Percentiles rank a stretch among this genome's conserved stretches.
phyloP scores from a whole-genome alignment of 177 flowering plant genomes.

The Tripterygium wilfordii region DNA sequence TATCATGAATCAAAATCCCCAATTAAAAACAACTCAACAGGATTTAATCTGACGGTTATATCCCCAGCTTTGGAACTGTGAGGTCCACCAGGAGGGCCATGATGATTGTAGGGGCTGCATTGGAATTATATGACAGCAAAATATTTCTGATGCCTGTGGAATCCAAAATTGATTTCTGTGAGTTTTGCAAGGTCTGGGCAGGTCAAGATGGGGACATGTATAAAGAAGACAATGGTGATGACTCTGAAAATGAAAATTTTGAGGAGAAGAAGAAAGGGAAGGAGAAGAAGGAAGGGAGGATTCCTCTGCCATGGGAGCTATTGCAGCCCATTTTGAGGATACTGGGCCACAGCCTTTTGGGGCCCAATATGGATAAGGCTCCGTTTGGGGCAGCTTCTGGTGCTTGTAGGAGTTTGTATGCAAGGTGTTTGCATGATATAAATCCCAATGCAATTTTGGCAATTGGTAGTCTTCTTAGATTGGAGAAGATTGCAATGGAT shows the following conservation, averaged over 20 bases:
- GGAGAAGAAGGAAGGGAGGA: conserved; percentile 28
- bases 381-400: conserved; percentile 40
- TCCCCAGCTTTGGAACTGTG: conserved; percentile 68
- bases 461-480: conserved; percentile 56
- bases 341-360: conserved; percentile 76
- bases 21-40: conserved; percentile 29
- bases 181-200: conserved; percentile 62
- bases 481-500: conserved; percentile 29
- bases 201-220: conserved; percentile 33
- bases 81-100: conserved; percentile 68
- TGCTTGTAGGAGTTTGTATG: conserved; percentile 50
- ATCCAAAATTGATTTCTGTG: conserved; percentile 79
- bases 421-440: conserved; percentile 65
- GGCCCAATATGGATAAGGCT: conserved; percentile 27
- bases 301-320: conserved; percentile 79
- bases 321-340: conserved; percentile 75
- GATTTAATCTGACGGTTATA: conserved; percentile 48
- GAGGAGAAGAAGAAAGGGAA: conserved; percentile 7
- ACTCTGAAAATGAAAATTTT: conserved; percentile 3
- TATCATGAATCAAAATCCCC: conserved; percentile 55
- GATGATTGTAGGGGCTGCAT: conserved; percentile 78
- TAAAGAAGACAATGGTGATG: conserved; percentile 4
- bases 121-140: conserved; percentile 62
- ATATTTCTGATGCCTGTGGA: conserved; percentile 48
- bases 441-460: conserved; percentile 70